Conservation (phyloP, 345 rosid genomes). For the Brassica rapa region DNA sequence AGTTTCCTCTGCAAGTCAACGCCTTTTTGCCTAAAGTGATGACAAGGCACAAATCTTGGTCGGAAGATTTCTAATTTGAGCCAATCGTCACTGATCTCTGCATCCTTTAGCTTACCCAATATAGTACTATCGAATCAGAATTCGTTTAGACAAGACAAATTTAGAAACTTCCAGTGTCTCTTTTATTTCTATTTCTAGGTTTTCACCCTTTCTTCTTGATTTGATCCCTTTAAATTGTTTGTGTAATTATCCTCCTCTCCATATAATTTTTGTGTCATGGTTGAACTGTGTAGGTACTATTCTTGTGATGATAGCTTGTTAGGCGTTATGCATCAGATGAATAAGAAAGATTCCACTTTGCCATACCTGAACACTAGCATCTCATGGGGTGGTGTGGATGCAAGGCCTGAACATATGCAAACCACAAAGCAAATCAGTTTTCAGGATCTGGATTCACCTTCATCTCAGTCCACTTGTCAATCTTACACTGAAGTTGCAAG, state of each 20-base stretch:
- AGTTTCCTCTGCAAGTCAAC: conserved; percentile 33
- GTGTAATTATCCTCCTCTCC: neutral
- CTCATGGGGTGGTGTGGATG: conserved; percentile 50
- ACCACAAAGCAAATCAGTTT: conserved; percentile 50
- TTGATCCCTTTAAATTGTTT: neutral
- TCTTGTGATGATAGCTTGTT: neutral
- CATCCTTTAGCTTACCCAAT: conserved; percentile 34
- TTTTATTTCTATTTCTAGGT: conserved; percentile 19
- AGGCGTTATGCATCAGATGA: conserved; percentile 46
- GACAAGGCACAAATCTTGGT: conserved; percentile 30
- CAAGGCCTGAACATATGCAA: conserved; percentile 41
- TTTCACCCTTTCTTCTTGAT: neutral
- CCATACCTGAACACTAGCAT: conserved; percentile 45
- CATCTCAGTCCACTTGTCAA: conserved; percentile 70
- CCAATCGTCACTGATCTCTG: conserved; percentile 26
- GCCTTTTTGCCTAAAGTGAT: conserved; percentile 35
- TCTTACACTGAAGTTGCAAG: conserved; percentile 60
- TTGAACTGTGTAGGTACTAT: conserved; percentile 21
- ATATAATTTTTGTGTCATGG: neutral
- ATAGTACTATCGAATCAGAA: conserved; percentile 32
- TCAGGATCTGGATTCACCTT: conserved; percentile 69
- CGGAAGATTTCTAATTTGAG: conserved; percentile 34
- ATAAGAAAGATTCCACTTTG: conserved; percentile 45
- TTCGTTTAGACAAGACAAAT: conserved; percentile 10
- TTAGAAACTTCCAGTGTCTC: conserved; percentile 23